Evolutionary conservation across 177 flowering plant species (phyloP).

Genomic region (Telopea speciosissima): DNA sequence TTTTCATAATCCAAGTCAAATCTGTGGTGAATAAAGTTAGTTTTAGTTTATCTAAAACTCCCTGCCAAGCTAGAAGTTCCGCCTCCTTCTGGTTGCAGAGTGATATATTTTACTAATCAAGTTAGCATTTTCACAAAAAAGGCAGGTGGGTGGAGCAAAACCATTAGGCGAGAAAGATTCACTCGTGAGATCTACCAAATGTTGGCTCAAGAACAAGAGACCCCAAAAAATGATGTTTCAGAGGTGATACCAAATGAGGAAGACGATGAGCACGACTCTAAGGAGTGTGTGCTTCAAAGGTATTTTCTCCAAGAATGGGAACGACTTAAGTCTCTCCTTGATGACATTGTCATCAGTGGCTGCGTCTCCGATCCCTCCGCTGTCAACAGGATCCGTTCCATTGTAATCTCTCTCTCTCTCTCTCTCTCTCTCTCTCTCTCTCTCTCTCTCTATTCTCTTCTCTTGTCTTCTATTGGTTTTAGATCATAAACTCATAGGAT

Average conservation of each 20-base stretch:
- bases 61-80: no score
- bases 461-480: conserved; percentile 5
- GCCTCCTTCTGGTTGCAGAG: no score
- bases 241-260: conserved; percentile 24
- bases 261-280: conserved; percentile 76
- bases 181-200: no score
- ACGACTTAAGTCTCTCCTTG: conserved; percentile 66
- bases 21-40: no score
- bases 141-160: no score
- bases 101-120: no score
- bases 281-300: conserved; percentile 58
- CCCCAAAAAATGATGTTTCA: conserved; percentile 8
- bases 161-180: no score
- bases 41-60: no score
- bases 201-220: conserved; percentile 11
- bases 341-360: conserved; percentile 58
- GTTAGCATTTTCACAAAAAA: no score
- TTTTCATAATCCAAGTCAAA: no score
- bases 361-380: conserved; percentile 56
- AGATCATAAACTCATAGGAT: neutral
- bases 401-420: conserved; percentile 38
- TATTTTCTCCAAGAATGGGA: conserved; percentile 90
- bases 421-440: conserved; percentile 8
- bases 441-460: conserved; percentile 10
- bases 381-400: conserved; percentile 76